Conservation (phyloP, 116 monocot genomes). For the Papilionanthe hybrid region DNA sequence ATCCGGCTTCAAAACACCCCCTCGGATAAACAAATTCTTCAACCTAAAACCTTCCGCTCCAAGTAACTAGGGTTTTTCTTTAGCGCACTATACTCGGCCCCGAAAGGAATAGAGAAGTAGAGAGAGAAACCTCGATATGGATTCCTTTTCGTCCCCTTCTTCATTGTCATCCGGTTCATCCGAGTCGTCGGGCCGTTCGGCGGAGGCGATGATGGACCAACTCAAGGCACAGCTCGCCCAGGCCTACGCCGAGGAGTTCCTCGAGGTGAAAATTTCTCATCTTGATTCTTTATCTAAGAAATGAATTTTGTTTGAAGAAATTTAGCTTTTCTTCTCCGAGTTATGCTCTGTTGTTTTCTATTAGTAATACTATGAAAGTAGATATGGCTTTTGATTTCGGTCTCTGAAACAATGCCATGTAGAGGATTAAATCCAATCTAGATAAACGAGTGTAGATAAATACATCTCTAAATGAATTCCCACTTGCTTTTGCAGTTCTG, state of each 20-base stretch:
- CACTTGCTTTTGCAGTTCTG: neutral
- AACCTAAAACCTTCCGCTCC: neutral
- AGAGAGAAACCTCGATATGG: neutral
- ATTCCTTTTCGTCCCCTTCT: slow-evolving; percentile 21
- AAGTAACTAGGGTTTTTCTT: neutral
- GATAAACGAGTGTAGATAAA: neutral
- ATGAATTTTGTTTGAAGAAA: neutral
- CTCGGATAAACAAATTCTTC: too few relatives aligned
- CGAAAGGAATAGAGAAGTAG: neutral
- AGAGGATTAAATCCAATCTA: neutral
- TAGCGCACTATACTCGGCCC: neutral
- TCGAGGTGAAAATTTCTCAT: slow-evolving; percentile 14
- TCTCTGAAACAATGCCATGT: neutral
- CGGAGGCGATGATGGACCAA: slow-evolving; percentile 23
- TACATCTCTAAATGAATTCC: neutral
- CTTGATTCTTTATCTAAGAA: neutral
- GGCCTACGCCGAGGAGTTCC: slow-evolving; percentile 29
- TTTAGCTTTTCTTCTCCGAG: neutral
- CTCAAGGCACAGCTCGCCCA: slow-evolving; percentile 24
- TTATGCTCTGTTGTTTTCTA: neutral
- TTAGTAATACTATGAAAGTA: neutral
- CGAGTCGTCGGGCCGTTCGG: slow-evolving; percentile 11
- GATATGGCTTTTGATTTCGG: neutral
- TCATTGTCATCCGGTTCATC: neutral
- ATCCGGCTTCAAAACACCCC: too few relatives aligned